Base-by-base conservation (phyloP, 257 asterid genomes). In the Nicotiana tabacum region DNA sequence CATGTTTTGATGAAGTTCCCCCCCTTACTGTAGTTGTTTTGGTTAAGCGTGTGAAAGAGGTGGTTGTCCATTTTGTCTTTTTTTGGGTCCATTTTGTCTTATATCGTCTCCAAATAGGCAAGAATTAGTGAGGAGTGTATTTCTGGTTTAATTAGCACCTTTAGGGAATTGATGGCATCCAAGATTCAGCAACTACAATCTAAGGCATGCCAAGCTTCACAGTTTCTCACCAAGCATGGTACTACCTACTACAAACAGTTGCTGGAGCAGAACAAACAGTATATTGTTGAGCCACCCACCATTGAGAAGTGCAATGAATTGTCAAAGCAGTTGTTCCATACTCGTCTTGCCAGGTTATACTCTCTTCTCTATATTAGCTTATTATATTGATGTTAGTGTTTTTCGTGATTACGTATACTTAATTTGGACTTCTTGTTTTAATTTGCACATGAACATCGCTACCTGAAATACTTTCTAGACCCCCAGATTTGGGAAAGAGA, bases 281-380 rank as follows among this genome's bases (percentile, higher is more conserved):
- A 92, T 56, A 81, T 92, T 29, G 87, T 85, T 85, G 91, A 91
- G 21, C 94, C 97, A 81, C 86, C 97, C 82, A 89, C 97, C 21
- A 90, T 91, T 81, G 97, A 92, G 82, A 86, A 88, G 60, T 92
- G 94, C 82, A 70, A 82, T 55, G 91, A 90, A 83, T 85, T 92
- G 81, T 77, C 94, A 77, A 92, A 92, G 88, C 93, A 91, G 89
- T 86, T 91, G 81, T 84, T 86, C 78, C 90, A 87, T 83, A 91
- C 96, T 82, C 94, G 93, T 80, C 92, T 92, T 82, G 96, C 94
- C 84, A 92, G 96, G 96, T 90, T 84, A 51, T 51, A 61, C 46
- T 51, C 9, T 84, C 18, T 53, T 13, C 58, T 11, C 17, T 53
- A 13, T 11, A 53, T 18, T 53, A 53, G 58, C 58, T 53, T 53